Evolutionary conservation across 2,329 filamentous ascomycete genomes (phyloP), one percentile per base, ranked within the genome.

Genomic region (Lecanoromycetidae sp.): DNA sequence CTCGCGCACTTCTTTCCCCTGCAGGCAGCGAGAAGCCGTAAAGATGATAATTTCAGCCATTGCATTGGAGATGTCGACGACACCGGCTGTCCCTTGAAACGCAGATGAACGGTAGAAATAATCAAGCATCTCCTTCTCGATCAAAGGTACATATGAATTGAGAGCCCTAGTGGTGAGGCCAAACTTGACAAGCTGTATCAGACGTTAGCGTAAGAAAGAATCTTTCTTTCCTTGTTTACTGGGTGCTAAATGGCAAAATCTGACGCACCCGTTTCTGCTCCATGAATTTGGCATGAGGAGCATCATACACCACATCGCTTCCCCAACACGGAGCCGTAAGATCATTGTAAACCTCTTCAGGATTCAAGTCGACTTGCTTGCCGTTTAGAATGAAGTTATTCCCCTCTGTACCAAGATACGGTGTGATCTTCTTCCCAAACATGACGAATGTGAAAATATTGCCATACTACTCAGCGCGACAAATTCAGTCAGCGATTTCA

Each of bases 381-480:
- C 85, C 87, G 62, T 94, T 94, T 56, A 94, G 72, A 56, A 94
- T 87, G 63, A 94, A 93, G 56, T 94, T 85, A 63, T 91, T 94
- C 56, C 87, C 87, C 55, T 80, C 75, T 29, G 82, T 80, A 46
- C 87, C 86, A 51, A 94, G 69, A 56, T 80, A 87, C 32, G 91
- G 86, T 3, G 87, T 93, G 39, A 84, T 91, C 68, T 87, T 90
- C 72, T 84, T 87, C 57, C 87, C 87, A 46, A 94, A 79, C 42
- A 94, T 76, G 51, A 93, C 69, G 60, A 94, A 94, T 13, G 87
- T 93, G 64, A 91, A 94, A 60, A 87, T 79, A 66, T 94, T 84
- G 61, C 87, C 87, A 63, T 90, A 84, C 83, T 87, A 10, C 27
- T 13, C 22, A 35, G 13, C n/a, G 25, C 9, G 9, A 10, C 30